Evolutionary conservation across 208 protist species (phyloP).

Genomic region (Tritrichomonas foetus): DNA sequence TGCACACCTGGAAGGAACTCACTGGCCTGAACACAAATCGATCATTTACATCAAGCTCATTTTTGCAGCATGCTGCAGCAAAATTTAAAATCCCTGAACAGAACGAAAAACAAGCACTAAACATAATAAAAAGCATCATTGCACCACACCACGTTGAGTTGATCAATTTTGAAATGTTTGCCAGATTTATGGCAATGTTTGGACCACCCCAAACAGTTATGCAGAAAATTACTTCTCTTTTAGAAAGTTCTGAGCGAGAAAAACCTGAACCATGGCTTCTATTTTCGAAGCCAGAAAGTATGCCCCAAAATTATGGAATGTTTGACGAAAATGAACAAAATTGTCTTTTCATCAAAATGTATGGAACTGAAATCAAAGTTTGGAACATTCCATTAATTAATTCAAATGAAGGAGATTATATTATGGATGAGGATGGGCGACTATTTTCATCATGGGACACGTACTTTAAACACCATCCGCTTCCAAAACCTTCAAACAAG

Average conservation of each 20-base stretch:
- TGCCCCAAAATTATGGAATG: background rate
- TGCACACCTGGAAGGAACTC: too few species aligned
- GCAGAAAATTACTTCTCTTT: background rate
- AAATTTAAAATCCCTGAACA: background rate
- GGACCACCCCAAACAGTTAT: background rate
- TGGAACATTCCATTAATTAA: background rate
- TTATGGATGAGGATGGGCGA: too few species aligned
- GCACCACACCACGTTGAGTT: background rate
- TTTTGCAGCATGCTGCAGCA: background rate
- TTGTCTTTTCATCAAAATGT: background rate
- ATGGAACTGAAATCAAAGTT: background rate
- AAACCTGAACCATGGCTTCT: background rate
- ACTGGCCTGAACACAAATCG: background rate
- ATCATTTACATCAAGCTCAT: background rate
- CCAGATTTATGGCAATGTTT: background rate
- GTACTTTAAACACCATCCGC: too few species aligned
- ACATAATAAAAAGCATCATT: background rate
- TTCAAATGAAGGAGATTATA: background rate
- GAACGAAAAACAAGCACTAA: background rate
- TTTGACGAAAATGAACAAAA: background rate
- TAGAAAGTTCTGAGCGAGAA: background rate
- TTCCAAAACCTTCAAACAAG: too few species aligned
- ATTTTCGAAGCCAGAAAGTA: background rate
- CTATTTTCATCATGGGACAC: too few species aligned
- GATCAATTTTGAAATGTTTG: background rate